A percentile compares a stretch with the other conserved stretches of the same genome.
Conservation (phyloP, 495 filamentous ascomycete genomes). For the Copromyces sp. region DNA sequence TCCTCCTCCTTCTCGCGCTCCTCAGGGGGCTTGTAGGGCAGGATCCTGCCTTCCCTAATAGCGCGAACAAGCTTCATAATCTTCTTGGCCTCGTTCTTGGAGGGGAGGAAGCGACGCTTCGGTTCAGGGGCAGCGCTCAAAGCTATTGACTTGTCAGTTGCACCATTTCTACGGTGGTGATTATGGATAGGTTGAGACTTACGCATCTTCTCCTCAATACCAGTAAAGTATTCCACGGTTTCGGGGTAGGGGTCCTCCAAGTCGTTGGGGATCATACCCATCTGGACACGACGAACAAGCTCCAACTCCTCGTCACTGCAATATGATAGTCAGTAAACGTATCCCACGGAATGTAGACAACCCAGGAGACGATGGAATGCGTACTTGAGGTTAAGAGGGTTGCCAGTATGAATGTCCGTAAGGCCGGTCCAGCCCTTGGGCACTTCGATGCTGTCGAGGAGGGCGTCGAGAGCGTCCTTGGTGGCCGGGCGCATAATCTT, state of each 20-base stretch:
- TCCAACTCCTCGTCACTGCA: slow-evolving; percentile 75
- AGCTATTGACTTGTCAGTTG: slow-evolving; percentile 25
- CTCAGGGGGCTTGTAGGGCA: slow-evolving; percentile 76
- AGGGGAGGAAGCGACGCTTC: slow-evolving; percentile 89
- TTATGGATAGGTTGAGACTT: background rate
- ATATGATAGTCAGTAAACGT: background rate
- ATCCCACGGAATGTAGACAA: background rate
- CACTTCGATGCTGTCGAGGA: slow-evolving; percentile 94
- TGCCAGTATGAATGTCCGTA: slow-evolving; percentile 85
- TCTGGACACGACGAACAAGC: slow-evolving; percentile 76
- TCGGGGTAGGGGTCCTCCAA: slow-evolving; percentile 89
- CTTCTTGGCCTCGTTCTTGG: slow-evolving; percentile 94
- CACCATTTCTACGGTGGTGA: background rate
- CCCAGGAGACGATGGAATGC: background rate
- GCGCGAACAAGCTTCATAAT: slow-evolving; percentile 97
- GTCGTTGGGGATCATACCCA: slow-evolving; percentile 79
- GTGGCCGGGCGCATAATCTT: slow-evolving; percentile 93
- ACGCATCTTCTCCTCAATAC: slow-evolving; percentile 81
- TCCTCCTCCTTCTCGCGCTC: slow-evolving; percentile 63
- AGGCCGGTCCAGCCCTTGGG: slow-evolving; percentile 97
- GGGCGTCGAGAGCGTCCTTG: slow-evolving; percentile 84
- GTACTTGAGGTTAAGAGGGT: slow-evolving; percentile 62
- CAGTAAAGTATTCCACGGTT: slow-evolving; percentile 85
- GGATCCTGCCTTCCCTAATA: slow-evolving; percentile 85
- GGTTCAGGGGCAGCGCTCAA: slow-evolving; percentile 90